Evolutionary conservation across 129 eudicot species (phyloP).

Genomic region (Logfia minima): DNA sequence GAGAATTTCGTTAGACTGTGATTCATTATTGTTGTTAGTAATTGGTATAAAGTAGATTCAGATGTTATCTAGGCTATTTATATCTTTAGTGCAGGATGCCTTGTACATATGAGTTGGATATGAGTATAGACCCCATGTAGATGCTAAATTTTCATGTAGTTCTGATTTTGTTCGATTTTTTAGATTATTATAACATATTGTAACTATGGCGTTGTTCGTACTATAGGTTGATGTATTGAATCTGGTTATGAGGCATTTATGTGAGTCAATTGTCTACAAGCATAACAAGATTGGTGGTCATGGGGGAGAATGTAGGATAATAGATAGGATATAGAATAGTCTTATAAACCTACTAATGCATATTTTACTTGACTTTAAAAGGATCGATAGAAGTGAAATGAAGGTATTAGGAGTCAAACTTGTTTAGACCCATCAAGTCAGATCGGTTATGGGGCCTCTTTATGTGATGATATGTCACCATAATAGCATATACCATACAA

Average conservation of each 20-base stretch:
- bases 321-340: background rate
- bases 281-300: too few relatives aligned
- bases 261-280: background rate
- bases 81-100: background rate
- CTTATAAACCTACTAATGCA: background rate
- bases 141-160: background rate
- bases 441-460: conserved; percentile 3
- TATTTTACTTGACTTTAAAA: background rate
- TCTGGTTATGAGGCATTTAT: conserved; percentile 12
- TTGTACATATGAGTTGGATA: conserved; percentile 1
- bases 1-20: background rate
- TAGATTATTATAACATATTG: background rate
- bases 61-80: conserved; percentile 1
- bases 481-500: background rate
- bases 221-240: background rate
- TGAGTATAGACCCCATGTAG: background rate
- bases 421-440: background rate
- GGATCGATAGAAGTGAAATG: conserved; percentile 11
- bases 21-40: conserved; percentile 1
- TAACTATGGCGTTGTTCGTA: background rate
- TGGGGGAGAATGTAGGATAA: too few relatives aligned
- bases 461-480: background rate
- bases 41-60: conserved; percentile 7
- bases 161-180: background rate
- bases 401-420: background rate